phyloP scores from a whole-genome alignment of 2,329 filamentous ascomycete species.

The Colletotrichum chrysophilum region DNA sequence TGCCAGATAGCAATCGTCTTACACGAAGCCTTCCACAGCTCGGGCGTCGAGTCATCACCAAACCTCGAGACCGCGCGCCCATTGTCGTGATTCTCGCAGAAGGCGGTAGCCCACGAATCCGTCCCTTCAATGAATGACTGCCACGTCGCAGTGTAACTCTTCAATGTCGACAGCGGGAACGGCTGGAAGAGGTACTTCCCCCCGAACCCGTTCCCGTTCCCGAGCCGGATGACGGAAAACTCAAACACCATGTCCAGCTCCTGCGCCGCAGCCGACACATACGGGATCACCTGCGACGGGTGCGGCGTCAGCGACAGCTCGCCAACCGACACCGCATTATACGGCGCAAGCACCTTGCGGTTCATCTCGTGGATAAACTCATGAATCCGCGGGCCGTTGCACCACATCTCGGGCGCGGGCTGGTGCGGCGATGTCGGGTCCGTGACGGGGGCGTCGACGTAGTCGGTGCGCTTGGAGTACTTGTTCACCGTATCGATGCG shows the following conservation, averaged over 20 bases:
- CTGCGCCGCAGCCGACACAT: slow-evolving; percentile 56
- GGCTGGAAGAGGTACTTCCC: slow-evolving; percentile 56
- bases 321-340: slow-evolving; percentile 66
- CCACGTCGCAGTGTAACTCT: slow-evolving; percentile 48
- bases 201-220: slow-evolving; percentile 49
- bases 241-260: slow-evolving; percentile 69
- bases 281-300: slow-evolving; percentile 55
- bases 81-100: slow-evolving; percentile 70
- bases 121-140: slow-evolving; percentile 54
- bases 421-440: slow-evolving; percentile 42
- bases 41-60: slow-evolving; percentile 47
- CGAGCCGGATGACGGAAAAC: slow-evolving; percentile 62
- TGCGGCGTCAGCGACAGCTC: slow-evolving; percentile 64
- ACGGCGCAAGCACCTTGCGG: slow-evolving; percentile 53
- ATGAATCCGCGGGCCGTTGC: slow-evolving; percentile 66
- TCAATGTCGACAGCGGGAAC: slow-evolving; percentile 49
- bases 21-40: slow-evolving; percentile 47
- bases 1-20: slow-evolving; percentile 60
- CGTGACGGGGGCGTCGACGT: slow-evolving; percentile 56
- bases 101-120: slow-evolving; percentile 64
- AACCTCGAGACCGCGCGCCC: slow-evolving; percentile 62
- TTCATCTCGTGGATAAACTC: slow-evolving; percentile 68
- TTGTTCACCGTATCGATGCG: slow-evolving; percentile 73
- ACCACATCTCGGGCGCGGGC: slow-evolving; percentile 56
- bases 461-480: slow-evolving; percentile 65